Percentiles rank a stretch among this genome's conserved stretches.
Conservation (phyloP, 257 asterid genomes). For the Ajuga chamaepitys region DNA sequence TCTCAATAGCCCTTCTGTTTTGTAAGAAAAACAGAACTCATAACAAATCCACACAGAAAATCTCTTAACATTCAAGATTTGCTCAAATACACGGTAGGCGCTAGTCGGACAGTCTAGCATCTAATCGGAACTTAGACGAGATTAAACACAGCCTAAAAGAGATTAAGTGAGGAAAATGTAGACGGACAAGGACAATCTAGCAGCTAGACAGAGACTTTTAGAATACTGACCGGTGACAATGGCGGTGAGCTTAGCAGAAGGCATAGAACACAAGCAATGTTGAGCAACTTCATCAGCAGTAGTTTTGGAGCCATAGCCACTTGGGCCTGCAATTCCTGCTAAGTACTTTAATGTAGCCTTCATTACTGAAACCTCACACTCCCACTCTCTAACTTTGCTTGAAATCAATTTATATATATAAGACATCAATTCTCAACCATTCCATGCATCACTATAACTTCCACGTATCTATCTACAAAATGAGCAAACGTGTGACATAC, state of each 20-base stretch:
- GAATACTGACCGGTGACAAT: conserved; percentile 65
- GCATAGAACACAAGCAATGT: conserved; percentile 23
- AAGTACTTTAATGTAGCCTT: conserved; percentile 68
- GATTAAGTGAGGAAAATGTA: background rate
- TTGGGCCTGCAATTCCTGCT: conserved; percentile 76
- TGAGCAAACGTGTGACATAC: conserved; percentile 9
- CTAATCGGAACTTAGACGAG: too few relatives aligned
- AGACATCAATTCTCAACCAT: conserved; percentile 31
- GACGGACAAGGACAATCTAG: background rate
- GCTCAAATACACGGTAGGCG: too few relatives aligned
- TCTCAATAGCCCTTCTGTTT: too few relatives aligned
- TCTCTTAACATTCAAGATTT: too few relatives aligned
- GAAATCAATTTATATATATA: conserved; percentile 45
- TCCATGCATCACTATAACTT: conserved; percentile 37
- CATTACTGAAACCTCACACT: conserved; percentile 32
- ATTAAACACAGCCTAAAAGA: too few relatives aligned
- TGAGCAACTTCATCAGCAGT: conserved; percentile 57
- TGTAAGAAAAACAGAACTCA: too few relatives aligned
- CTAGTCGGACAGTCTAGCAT: too few relatives aligned
- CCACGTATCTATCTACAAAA: background rate
- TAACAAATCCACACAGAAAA: too few relatives aligned
- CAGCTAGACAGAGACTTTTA: background rate
- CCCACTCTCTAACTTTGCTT: conserved; percentile 22
- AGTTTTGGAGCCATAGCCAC: conserved; percentile 78
- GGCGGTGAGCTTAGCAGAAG: conserved; percentile 49